Evolutionary conservation across 192 early-diverging fungal genomes (phyloP).

Genomic region (Gryganskiella cystojenkinii): DNA sequence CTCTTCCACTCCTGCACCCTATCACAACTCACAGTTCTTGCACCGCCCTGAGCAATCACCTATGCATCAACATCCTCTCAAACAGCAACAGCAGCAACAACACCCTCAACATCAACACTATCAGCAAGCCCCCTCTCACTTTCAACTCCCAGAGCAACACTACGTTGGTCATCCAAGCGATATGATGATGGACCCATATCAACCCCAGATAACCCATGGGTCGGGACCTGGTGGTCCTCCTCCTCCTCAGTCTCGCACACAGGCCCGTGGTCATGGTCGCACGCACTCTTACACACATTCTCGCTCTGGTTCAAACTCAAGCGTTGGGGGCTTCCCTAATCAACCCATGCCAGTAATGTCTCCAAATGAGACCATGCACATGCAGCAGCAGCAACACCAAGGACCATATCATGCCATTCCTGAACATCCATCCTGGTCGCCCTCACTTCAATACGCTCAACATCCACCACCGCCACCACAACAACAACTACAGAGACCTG

Average conservation of each 20-base stretch:
- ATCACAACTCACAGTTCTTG: neutral
- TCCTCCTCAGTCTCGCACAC: no score
- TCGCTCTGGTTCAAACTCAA: no score
- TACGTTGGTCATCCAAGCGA: neutral
- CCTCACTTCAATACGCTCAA: neutral
- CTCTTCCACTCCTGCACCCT: neutral
- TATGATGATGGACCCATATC: no score
- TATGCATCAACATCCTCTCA: conserved; percentile 3
- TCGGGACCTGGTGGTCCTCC: no score
- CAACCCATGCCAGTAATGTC: no score
- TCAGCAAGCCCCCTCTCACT: neutral
- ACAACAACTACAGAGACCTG: conserved; percentile 3
- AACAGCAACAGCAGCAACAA: conserved; percentile 4
- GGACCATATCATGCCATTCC: neutral
- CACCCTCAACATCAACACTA: conserved; percentile 10
- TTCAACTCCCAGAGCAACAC: conserved; percentile 7
- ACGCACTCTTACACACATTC: no score
- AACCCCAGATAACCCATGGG: no score
- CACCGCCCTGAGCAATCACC: conserved; percentile 18
- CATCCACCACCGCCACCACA: neutral
- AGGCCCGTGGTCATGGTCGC: neutral
- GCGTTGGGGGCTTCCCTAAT: no score
- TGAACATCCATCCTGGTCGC: neutral
- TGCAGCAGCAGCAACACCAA: neutral
- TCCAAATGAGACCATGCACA: conserved; percentile 1